These are phyloP conservation scores for Zymoseptoria passerinii DNA, from an alignment of 2,329 filamentous ascomycete genomes.

Conservation along the genomic window DNA sequence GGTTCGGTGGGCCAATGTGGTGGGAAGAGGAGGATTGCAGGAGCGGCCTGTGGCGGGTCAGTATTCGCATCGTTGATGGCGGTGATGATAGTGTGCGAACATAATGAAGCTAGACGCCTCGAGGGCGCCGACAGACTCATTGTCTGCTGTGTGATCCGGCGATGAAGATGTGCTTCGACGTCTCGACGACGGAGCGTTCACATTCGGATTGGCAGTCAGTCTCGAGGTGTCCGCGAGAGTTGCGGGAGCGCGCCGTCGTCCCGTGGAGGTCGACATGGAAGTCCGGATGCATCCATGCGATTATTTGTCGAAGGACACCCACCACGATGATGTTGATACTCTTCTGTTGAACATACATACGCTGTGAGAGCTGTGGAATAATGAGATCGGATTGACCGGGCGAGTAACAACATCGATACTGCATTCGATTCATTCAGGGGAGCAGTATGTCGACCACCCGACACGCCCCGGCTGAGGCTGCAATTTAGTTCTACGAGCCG, in stretches of 20 bases:
- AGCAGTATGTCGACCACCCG: too few relatives aligned
- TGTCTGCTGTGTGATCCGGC: conserved; percentile 27
- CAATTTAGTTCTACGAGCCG: too few relatives aligned
- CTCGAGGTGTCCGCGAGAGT: not conserved
- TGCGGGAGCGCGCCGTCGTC: too few relatives aligned
- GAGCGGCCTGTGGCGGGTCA: conserved; percentile 11
- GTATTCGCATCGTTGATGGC: conserved; percentile 2
- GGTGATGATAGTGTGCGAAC: conserved; percentile 37
- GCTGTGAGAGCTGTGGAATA: not conserved
- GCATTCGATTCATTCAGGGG: too few relatives aligned
- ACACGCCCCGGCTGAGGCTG: too few relatives aligned
- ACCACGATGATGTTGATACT: not conserved
- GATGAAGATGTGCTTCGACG: not conserved
- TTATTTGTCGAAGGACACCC: not conserved
- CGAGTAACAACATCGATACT: too few relatives aligned
- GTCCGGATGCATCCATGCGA: not conserved
- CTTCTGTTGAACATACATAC: not conserved
- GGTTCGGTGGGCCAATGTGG: not conserved
- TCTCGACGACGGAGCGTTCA: not conserved
- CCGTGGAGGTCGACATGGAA: not conserved
- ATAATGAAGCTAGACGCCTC: conserved; percentile 51
- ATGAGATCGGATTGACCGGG: too few relatives aligned
- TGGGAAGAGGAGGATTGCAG: conserved; percentile 8
- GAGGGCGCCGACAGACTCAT: conserved; percentile 62
- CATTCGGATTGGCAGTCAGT: not conserved